Base-by-base conservation (phyloP, 2,329 filamentous ascomycete species). In the Ophiostoma quercus region DNA sequence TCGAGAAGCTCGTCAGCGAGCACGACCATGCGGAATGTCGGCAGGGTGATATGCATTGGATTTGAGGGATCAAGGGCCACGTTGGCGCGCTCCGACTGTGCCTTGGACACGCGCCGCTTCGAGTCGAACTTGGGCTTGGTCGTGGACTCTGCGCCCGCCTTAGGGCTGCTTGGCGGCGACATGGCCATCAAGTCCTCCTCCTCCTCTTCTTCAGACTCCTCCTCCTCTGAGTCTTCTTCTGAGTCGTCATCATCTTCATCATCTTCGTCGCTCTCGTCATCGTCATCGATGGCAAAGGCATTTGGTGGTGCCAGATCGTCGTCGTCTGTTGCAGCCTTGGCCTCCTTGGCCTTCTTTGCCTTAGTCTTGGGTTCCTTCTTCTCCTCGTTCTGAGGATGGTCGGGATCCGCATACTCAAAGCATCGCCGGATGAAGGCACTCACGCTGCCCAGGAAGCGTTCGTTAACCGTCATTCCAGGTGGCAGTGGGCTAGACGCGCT, bases 21-120 rank as follows among this genome's bases (percentile, higher is more conserved):
- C 11, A 99, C 92, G 3, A 99, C 93, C 95, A 99, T 99, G 74
- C 95, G 90, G 85, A 99, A 99, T 0, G 95, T 99, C 0, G 95
- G 95, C 1, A 99, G 85, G 0, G 95, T 98, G 76, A 99, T 97
- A 78, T 97, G 91, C 0, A 99, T 85, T 7, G 95, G 95, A 73
- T 96, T 94, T 34, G 92, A 90, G 2, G 95, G 95, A 77, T 99
- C 94, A 3, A 99, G 85, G 0, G 95, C 95, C 9, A 90, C 88
- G 77, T 99, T 99, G 41, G 74, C 93, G 25, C 90, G 87, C 77
- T 92, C 89, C 0, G 90, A 88, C 75, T 88, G 86, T 8, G 89
- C 86, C 76, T 88, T 90, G 67, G 87, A 88, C 39, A 83, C 83
- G 9, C 69, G 68, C 12, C 65, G 69, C 47, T 74, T 73, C 77